Evolutionary conservation across 352 stramenopile species (phyloP).

Genomic region (Globisporangium abappressorium): DNA sequence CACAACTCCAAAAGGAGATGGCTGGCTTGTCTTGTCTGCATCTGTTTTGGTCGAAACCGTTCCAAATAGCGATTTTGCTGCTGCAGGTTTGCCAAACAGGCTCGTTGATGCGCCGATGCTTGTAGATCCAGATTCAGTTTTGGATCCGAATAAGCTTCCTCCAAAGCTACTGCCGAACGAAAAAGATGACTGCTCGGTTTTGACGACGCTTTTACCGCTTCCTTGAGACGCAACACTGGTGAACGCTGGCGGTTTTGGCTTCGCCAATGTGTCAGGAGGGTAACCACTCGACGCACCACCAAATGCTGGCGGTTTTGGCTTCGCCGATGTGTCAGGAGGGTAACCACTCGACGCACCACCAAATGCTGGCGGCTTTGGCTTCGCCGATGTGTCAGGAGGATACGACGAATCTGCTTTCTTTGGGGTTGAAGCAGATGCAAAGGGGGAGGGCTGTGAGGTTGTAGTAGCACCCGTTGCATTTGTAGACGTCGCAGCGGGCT

Average conservation of each 20-base stretch:
- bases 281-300: too few relatives aligned
- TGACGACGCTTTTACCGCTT: background rate
- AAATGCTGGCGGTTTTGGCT: constrained; percentile 21
- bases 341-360: too few relatives aligned
- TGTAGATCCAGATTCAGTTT: background rate
- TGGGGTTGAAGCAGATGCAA: too few relatives aligned
- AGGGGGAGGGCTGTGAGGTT: too few relatives aligned
- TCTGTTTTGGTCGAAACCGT: background rate
- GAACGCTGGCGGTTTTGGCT: constrained; percentile 13
- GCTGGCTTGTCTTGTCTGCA: constrained; percentile 11
- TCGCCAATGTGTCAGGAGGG: too few relatives aligned
- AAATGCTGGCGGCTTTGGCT: constrained; percentile 21
- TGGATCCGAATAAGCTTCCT: constrained; percentile 4
- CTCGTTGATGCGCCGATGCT: background rate
- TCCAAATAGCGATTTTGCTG: constrained; percentile 24
- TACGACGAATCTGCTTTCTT: too few relatives aligned
- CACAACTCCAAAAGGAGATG: constrained; percentile 31
- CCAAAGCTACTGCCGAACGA: constrained; percentile 19
- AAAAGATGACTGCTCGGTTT: constrained; percentile 10
- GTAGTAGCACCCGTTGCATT: too few relatives aligned
- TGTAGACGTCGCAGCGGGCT: too few relatives aligned
- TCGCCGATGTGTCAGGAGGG: constrained; percentile 32
- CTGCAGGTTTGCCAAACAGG: constrained; percentile 10
- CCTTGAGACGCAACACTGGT: background rate
- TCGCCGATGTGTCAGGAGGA: constrained; percentile 32